Base-by-base conservation (phyloP, 345 rosid genomes). In the Lenwebbia sp. region DNA sequence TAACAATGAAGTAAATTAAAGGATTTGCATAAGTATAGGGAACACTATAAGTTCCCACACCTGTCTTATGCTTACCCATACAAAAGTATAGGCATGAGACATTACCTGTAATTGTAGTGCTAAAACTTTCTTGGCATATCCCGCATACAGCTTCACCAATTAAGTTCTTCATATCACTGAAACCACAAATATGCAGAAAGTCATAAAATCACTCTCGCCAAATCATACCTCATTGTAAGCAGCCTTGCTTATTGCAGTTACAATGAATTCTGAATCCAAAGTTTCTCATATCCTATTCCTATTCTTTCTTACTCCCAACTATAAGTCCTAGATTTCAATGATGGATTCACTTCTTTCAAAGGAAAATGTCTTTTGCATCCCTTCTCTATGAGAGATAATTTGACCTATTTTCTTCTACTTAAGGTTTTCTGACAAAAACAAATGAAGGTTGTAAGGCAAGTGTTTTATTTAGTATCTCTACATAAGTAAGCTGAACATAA, bases 151-250 rank as follows among this genome's bases (percentile, higher is more conserved):
- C 99, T 57, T 88, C 94, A 50, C 98, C 99, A 53, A 95, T 91
- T 89, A 96, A 87, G 87, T 90, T 90, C 92, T 98, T 98, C 98
- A 96, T 95, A 86, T 95, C 98, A 85, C 99, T 98, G 93, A n/a
- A 88, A 75, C 84, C 75, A 85, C 22, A 54, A 28, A 84, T 49
- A 57, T 6, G 21, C 40, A 81, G 17, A 76, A 82, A n/a, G 25
- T 65, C 25, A 65, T 33, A 0, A 65, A 65, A 65, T 65, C 44
- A 65, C 25, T 65, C 25, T 33, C 3, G 0, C 76, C 76, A 33
- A 65, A 65, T 33, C 9, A 65, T 33, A 65, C 44, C 23, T 65
- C 76, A 65, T 65, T 65, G 76, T 0, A 65, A 65, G 76, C 76
- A 65, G 76, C 44, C 76, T 65, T 33, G 44, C 37, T 65, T 30